phyloP scores from a whole-genome alignment of 371 early-diverging fungal genomes.

The Paraphysoderma sedebokerense region DNA sequence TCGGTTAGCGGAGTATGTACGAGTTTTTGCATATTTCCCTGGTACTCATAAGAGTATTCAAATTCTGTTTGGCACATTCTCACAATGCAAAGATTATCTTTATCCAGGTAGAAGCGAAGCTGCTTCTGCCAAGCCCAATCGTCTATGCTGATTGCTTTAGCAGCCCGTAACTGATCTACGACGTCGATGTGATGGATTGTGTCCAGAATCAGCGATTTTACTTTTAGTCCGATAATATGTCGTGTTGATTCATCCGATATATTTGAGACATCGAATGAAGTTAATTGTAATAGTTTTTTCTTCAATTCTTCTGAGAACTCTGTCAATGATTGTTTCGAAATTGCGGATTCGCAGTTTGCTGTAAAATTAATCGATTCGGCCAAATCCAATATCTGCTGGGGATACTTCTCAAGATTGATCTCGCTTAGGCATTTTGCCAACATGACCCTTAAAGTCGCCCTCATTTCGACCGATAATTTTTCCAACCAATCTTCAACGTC shows the following conservation, averaged over 20 bases:
- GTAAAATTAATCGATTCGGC: slow-evolving; percentile 25
- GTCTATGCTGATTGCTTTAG: slow-evolving; percentile 4
- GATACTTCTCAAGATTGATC: slow-evolving; percentile 19
- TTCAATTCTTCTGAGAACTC: slow-evolving; percentile 8
- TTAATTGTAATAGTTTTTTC: no score
- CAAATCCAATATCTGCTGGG: slow-evolving; percentile 21
- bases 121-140: slow-evolving; percentile 29
- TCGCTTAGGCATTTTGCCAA: slow-evolving; percentile 13
- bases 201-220: slow-evolving; percentile 25
- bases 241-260: slow-evolving; percentile 14
- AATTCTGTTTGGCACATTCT: slow-evolving; percentile 23
- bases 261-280: no score
- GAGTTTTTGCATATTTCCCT: slow-evolving; percentile 28
- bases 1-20: slow-evolving; percentile 35
- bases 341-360: slow-evolving; percentile 14
- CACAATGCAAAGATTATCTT: slow-evolving; percentile 12
- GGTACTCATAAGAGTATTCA: slow-evolving; percentile 32
- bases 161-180: slow-evolving; percentile 14
- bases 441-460: slow-evolving; percentile 12
- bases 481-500: slow-evolving; percentile 28
- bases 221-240: slow-evolving; percentile 15
- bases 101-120: slow-evolving; percentile 21
- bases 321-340: slow-evolving; percentile 7
- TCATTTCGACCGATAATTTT: slow-evolving; percentile 21
- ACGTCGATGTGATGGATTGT: slow-evolving; percentile 28